Evolutionary conservation across 2,329 filamentous ascomycete species (phyloP).

Genomic region (Furcasterigmium sp.): DNA sequence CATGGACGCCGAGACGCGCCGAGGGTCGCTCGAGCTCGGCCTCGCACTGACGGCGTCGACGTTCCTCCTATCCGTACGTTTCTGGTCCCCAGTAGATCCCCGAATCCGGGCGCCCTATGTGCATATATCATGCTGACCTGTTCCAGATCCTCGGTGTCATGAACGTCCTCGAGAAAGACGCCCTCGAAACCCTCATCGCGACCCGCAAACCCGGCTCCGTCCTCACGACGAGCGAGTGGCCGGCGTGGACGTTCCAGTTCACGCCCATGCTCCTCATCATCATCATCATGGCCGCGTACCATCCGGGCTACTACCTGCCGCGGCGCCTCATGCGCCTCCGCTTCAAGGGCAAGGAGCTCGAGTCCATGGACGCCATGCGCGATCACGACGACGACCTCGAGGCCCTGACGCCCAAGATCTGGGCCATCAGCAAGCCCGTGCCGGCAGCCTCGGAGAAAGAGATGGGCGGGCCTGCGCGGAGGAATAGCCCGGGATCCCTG

Average conservation of each 20-base stretch:
- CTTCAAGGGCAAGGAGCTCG: conserved; percentile 4
- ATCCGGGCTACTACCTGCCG: conserved; percentile 10
- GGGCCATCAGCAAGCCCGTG: conserved; percentile 3
- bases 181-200: neutral
- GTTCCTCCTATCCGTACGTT: conserved; percentile 7
- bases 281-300: conserved; percentile 5
- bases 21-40: conserved; percentile 5
- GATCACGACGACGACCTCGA: conserved; percentile 3
- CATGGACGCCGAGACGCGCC: conserved; percentile 1
- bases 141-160: conserved; percentile 6
- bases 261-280: conserved; percentile 7
- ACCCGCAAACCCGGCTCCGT: conserved; percentile 1
- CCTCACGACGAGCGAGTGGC: conserved; percentile 10
- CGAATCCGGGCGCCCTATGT: too few relatives aligned
- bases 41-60: conserved; percentile 5
- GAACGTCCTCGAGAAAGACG: conserved; percentile 8
- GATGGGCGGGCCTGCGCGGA: too few relatives aligned
- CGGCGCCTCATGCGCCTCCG: conserved; percentile 5
- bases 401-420: neutral
- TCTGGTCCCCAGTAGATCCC: neutral
- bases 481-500: too few relatives aligned
- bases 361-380: neutral
- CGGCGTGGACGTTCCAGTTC: conserved; percentile 9
- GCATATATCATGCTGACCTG: too few relatives aligned
- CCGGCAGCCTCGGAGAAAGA: too few relatives aligned